Evolutionary conservation across 2,329 filamentous ascomycete species (phyloP).

Genomic region (Didymella keratinophila): DNA sequence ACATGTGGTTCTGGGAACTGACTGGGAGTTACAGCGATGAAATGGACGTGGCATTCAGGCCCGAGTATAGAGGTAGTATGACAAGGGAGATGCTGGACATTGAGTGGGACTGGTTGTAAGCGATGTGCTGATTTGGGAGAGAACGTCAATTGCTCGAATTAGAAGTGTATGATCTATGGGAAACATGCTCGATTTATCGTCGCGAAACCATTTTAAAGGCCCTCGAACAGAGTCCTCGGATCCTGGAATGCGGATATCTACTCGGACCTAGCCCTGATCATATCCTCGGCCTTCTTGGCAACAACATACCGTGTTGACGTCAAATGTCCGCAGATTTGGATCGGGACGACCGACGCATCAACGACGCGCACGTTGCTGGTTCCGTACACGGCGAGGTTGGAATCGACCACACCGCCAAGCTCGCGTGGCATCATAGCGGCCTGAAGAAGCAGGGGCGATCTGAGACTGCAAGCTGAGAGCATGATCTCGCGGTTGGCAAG

Average conservation of each 20-base stretch:
- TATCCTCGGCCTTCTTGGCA: neutral
- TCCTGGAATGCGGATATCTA: neutral
- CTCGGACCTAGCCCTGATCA: neutral
- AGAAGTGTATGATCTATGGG: neutral
- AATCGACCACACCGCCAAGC: too few species aligned
- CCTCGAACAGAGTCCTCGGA: neutral
- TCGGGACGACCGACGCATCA: too few species aligned
- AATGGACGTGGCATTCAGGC: neutral
- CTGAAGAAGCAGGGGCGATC: too few species aligned
- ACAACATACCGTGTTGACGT: too few species aligned
- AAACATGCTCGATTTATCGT: neutral
- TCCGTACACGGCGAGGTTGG: too few species aligned
- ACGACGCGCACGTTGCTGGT: too few species aligned
- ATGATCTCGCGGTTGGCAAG: too few species aligned
- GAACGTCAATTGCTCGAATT: neutral
- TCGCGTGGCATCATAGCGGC: too few species aligned
- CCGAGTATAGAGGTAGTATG: conserved; percentile 4
- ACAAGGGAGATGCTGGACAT: conserved; percentile 6
- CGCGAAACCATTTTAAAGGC: neutral
- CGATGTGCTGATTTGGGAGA: neutral
- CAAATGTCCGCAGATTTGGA: too few species aligned
- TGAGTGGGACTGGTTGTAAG: neutral
- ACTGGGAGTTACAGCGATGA: neutral
- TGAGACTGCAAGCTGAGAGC: too few species aligned
- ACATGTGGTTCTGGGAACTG: conserved; percentile 9